Base-by-base conservation (phyloP, 2,329 filamentous ascomycete genomes). In the Scedosporium apiospermum region DNA sequence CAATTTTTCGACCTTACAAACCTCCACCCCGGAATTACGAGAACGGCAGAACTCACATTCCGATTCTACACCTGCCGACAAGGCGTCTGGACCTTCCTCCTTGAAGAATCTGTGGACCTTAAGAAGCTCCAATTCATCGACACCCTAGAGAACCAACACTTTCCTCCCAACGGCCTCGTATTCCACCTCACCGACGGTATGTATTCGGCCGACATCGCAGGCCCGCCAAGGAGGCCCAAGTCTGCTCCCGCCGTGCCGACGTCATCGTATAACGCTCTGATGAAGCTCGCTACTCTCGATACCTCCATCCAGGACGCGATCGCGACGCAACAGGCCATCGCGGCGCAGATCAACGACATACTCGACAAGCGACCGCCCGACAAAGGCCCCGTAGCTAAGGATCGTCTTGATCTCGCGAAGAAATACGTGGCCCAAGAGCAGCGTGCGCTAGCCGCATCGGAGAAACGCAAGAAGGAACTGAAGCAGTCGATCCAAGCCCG, bases 291-390 rank as follows among this genome's bases (percentile, higher is more conserved):
- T 5, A 96, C 93, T 63, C 80, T 98, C 16, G 91, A 96, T 65
- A 90, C 89, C 71, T 96, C 92, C 62, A 90, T 97, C 26, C 91
- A 96, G 71, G 93, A 98, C 73, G 92, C 92, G 1, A 77, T 96
- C 9, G 84, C 87, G 1, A 96, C 91, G 0, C 86, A 89, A 14
- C 85, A 89, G 64, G 81, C 82, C 61, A 80, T 98, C 7, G 86
- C 90, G 58, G 76, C 81, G n/a, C 90, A 96, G 66, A 96, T 97
- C 66, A 90, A 90, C 66, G 72, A 78, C 0, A 74, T 86, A 0
- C 71, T 87, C 4, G 71, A 76, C 0, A 67, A 73, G 0, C 74
- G 74, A 3, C 76, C 79, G 0, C 67, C 72, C 1, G 74, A 82
- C 57, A 71, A 74, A 23, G 74, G 81, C 0, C 77, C 78, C 0